These are phyloP conservation scores for Phytophthora syringae DNA, from an alignment of 352 stramenopile genomes.

Conservation along the genomic window DNA sequence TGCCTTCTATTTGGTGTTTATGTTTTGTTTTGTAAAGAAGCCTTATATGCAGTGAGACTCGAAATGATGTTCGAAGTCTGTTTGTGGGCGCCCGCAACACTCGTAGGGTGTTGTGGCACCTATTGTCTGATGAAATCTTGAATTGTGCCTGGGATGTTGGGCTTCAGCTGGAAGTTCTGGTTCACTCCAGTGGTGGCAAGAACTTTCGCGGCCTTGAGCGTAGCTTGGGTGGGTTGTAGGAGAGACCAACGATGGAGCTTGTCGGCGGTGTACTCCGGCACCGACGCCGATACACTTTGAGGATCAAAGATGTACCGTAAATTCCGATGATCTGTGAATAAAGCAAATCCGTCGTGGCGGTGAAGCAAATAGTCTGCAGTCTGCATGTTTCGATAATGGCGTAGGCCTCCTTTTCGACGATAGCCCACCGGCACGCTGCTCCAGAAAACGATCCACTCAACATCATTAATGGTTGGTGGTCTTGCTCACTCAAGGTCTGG, in stretches of 20 bases:
- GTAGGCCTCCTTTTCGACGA: slow-evolving; percentile 13
- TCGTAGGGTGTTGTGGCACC: too few species aligned
- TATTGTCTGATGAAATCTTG: too few species aligned
- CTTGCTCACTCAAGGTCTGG: neutral
- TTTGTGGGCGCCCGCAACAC: too few species aligned
- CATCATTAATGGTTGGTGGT: slow-evolving; percentile 11
- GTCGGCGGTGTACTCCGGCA: slow-evolving; percentile 4
- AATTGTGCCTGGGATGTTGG: too few species aligned
- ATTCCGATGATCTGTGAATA: slow-evolving; percentile 8
- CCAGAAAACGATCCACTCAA: slow-evolving; percentile 8
- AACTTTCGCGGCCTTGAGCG: too few species aligned
- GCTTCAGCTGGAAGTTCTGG: too few species aligned
- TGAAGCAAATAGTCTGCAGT: slow-evolving; percentile 7
- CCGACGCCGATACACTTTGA: neutral
- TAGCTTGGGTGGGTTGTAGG: too few species aligned
- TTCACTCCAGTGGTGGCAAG: too few species aligned
- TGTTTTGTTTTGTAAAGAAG: too few species aligned
- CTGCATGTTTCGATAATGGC: slow-evolving; percentile 9
- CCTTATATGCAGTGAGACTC: too few species aligned
- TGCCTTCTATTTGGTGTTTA: too few species aligned
- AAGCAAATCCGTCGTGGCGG: neutral
- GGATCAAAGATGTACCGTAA: slow-evolving; percentile 9
- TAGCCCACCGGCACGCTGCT: slow-evolving; percentile 6
- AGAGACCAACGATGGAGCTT: slow-evolving; percentile 6
- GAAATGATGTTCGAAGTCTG: too few species aligned